Evolutionary conservation across 768 basidiomycete genomes (phyloP).

Genomic region (Russula olivacea): DNA sequence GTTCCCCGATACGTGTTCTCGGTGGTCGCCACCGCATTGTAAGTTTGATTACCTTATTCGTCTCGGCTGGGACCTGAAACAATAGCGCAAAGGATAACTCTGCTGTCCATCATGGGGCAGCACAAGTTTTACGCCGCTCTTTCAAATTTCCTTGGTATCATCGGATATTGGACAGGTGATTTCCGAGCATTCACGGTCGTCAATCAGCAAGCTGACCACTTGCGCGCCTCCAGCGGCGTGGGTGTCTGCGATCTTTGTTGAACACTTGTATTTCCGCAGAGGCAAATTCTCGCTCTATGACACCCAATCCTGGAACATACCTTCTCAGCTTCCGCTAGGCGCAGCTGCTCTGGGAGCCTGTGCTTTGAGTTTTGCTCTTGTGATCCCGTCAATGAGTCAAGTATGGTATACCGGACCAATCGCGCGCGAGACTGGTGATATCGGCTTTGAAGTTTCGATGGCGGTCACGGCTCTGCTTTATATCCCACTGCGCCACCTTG

Average conservation of each 20-base stretch:
- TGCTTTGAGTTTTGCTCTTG: constrained; percentile 46
- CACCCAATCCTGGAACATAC: constrained; percentile 47
- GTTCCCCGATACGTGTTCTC: constrained; percentile 70
- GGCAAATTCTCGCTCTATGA: constrained; percentile 47
- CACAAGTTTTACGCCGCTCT: constrained; percentile 59
- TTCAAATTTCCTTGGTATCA: constrained; percentile 61
- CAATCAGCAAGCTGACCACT: constrained; percentile 47
- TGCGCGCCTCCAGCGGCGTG: constrained; percentile 40
- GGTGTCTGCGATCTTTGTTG: constrained; percentile 50
- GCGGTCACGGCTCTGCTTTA: constrained; percentile 44
- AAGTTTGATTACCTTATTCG: constrained; percentile 28
- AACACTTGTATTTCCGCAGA: constrained; percentile 61
- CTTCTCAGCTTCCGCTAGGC: constrained; percentile 52
- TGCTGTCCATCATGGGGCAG: constrained; percentile 66
- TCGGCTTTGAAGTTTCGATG: constrained; percentile 63
- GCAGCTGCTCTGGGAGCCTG: constrained; percentile 53
- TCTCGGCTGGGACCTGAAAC: neutral
- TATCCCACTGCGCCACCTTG: constrained; percentile 43
- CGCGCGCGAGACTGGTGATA: constrained; percentile 57
- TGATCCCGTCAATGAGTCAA: constrained; percentile 66
- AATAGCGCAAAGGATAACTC: constrained; percentile 45
- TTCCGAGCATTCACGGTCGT: neutral
- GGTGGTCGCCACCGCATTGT: constrained; percentile 62
- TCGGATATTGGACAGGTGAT: constrained; percentile 38
- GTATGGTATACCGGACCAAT: constrained; percentile 68